phyloP scores from a whole-genome alignment of 2,329 filamentous ascomycete genomes.

The Biscogniauxia sp. region DNA sequence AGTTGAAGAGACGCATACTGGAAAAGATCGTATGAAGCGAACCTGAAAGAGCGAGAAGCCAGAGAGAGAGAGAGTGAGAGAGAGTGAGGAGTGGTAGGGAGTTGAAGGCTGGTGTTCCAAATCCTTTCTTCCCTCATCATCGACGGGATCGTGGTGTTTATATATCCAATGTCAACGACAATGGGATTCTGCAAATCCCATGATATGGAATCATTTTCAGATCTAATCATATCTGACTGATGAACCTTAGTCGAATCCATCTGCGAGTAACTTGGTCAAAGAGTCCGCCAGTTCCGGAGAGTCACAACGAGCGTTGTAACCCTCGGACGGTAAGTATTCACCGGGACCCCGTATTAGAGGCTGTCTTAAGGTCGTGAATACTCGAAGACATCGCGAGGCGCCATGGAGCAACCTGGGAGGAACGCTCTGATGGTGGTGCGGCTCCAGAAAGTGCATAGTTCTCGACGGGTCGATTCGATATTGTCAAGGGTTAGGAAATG shows the following conservation, averaged over 20 bases:
- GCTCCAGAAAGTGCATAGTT: slow-evolving; percentile 9
- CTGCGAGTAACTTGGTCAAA: background rate
- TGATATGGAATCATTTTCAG: background rate
- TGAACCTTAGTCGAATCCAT: background rate
- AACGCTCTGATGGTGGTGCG: slow-evolving; percentile 7
- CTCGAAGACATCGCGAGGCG: background rate
- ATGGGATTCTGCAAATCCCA: background rate
- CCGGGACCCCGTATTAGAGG: background rate
- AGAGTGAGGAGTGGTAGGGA: background rate
- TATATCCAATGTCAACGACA: slow-evolving; percentile 7
- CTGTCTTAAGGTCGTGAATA: background rate
- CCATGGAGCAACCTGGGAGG: background rate
- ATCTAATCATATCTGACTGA: background rate
- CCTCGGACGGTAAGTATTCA: background rate
- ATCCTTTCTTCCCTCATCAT: background rate
- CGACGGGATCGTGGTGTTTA: slow-evolving; percentile 5
- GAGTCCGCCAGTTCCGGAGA: background rate
- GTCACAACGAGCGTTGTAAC: background rate
- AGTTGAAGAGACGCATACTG: slow-evolving; percentile 15
- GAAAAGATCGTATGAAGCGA: slow-evolving; percentile 13
- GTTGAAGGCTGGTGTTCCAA: background rate
- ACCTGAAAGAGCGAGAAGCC: slow-evolving; percentile 5
- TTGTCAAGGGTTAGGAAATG: slow-evolving; percentile 17
- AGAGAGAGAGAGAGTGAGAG: slow-evolving; percentile 4
- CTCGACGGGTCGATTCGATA: slow-evolving; percentile 16